Base-by-base conservation (phyloP, 2,329 filamentous ascomycete species). In the Knoxdaviesia proteae region DNA sequence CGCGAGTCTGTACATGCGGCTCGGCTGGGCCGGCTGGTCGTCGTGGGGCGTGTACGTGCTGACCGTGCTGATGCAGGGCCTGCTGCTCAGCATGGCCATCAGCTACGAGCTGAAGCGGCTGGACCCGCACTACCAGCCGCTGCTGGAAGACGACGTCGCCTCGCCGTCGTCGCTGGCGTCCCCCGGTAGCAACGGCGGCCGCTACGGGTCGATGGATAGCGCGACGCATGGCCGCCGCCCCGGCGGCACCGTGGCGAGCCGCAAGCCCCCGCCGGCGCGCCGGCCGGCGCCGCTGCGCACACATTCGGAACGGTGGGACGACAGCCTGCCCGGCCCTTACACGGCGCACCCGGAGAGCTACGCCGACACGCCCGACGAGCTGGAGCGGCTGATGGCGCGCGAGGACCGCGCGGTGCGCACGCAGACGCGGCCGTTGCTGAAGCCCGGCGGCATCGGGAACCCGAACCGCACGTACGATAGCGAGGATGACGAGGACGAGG, bases 1-100 rank as follows among this genome's bases (percentile, higher is more conserved):
- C 0, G 78, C 71, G 8, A 94, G 86, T 56, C 62, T 98, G 38
- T 84, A 79, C 41, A 74, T 73, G 6, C 72, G 90, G 39, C 68
- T 94, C 20, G 90, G 90, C 0, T 68, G 67, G 52, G 75, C 71
- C 34, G 88, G 88, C 0, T 98, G 90, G 90, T 94, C 87, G 59
- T 84, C 86, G 0, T 98, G 90, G 90, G 77, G 84, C 7, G 78
- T 96, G 9, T 92, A 88, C 54, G 67, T 94, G 38, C 67, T 96
- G 42, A 94, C 87, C 0, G 90, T 88, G 1, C 61, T 68, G 44
- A 70, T 96, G 64, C 90, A 98, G 58, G 88, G 86, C 11, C 69
- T 74, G 7, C 61, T 98, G 44, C 65, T 98, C 37, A 64, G 58
- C 30, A 81, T 98, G 80, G 84, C 77, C 29, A 71, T 94, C 47